These are phyloP conservation scores for Auricularia auricula-judae DNA, from an alignment of 768 basidiomycete genomes.

Conservation along the genomic window DNA sequence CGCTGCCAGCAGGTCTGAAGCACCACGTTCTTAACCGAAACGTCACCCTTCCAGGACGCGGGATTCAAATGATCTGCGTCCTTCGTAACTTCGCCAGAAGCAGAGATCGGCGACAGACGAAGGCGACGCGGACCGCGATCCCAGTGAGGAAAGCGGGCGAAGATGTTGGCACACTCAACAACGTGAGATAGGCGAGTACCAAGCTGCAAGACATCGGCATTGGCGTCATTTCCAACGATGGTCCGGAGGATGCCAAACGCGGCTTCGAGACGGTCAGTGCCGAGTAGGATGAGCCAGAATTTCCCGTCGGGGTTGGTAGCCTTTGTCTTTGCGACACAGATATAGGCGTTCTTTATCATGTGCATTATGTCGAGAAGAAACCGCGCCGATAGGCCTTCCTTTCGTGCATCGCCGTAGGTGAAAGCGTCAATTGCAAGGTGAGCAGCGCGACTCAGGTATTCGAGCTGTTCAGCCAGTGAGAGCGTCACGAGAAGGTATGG, in stretches of 20 bases:
- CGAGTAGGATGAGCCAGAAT: slow-evolving; percentile 26
- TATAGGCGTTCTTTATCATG: slow-evolving; percentile 29
- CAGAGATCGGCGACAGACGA: not conserved
- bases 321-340: slow-evolving; percentile 29
- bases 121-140: slow-evolving; percentile 25
- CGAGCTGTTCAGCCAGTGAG: slow-evolving; percentile 22
- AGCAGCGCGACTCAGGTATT: slow-evolving; percentile 22
- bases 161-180: slow-evolving; percentile 23
- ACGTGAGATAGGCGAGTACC: slow-evolving; percentile 18
- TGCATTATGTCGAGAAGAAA: slow-evolving; percentile 23
- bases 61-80: slow-evolving; percentile 26
- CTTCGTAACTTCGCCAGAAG: slow-evolving; percentile 6
- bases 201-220: slow-evolving; percentile 13
- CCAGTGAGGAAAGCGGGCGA: slow-evolving; percentile 28
- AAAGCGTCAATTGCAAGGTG: slow-evolving; percentile 18
- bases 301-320: slow-evolving; percentile 18
- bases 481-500: slow-evolving; percentile 22
- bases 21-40: slow-evolving; percentile 15
- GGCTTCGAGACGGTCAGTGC: slow-evolving; percentile 26
- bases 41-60: slow-evolving; percentile 23
- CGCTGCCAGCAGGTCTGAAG: slow-evolving; percentile 11
- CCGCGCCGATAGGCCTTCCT: slow-evolving; percentile 15
- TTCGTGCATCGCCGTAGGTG: slow-evolving; percentile 4
- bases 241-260: slow-evolving; percentile 14
- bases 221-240: slow-evolving; percentile 2